Percentiles rank a stretch among this genome's conserved stretches.
Conservation (phyloP, 352 stramenopile species). For the Phytophthora kernoviae region DNA sequence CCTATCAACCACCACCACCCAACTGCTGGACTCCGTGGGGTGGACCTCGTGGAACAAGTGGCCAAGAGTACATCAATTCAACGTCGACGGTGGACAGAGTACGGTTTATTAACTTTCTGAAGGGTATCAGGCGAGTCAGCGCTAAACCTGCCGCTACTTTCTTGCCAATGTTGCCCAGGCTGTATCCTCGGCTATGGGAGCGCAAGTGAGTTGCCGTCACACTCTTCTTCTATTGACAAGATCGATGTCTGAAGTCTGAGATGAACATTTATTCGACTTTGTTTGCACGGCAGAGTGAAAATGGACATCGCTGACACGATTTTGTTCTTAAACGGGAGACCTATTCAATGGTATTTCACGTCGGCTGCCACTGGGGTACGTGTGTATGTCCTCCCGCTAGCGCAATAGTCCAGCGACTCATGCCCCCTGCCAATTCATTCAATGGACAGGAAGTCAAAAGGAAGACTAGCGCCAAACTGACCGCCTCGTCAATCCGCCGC, state of each 20-base stretch:
- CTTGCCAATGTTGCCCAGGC: slow-evolving; percentile 18
- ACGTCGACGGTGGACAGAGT: slow-evolving; percentile 65
- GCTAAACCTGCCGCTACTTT: slow-evolving; percentile 3
- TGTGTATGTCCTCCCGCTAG: background rate
- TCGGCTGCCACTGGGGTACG: slow-evolving; percentile 56
- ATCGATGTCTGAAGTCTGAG: background rate
- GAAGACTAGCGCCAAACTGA: slow-evolving; percentile 35
- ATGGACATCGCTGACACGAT: slow-evolving; percentile 68
- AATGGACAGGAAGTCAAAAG: slow-evolving; percentile 51
- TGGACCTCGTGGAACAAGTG: slow-evolving; percentile 62
- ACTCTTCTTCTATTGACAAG: too few species aligned
- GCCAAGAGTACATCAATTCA: slow-evolving; percentile 53
- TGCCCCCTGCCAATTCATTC: background rate
- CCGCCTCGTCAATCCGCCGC: slow-evolving; percentile 20
- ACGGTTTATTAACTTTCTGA: background rate
- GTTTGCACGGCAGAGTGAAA: slow-evolving; percentile 37
- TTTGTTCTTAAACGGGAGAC: slow-evolving; percentile 46
- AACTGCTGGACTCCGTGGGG: slow-evolving; percentile 32
- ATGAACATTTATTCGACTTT: background rate
- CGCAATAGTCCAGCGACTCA: background rate
- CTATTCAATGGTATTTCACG: slow-evolving; percentile 66
- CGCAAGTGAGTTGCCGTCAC: slow-evolving; percentile 38
- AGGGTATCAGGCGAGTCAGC: background rate
- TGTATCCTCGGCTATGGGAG: slow-evolving; percentile 67
- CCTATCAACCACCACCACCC: slow-evolving; percentile 7